Base-by-base conservation (phyloP, 441 rosid species). In the Jatropha podagrica region DNA sequence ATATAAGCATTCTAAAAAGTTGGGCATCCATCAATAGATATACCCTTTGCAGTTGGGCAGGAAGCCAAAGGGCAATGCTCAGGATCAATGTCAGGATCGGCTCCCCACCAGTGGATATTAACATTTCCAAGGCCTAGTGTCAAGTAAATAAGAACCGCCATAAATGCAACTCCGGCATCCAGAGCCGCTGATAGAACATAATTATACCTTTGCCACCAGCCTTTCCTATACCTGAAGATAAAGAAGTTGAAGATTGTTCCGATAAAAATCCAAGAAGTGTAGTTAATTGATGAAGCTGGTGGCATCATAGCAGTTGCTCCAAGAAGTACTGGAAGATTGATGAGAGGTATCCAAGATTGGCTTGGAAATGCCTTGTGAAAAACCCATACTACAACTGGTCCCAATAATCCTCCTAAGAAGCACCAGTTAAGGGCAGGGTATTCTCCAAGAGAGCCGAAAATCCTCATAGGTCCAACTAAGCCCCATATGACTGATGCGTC, bases 401-500 rank as follows among this genome's bases (percentile, higher is more conserved):
- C 98, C n/a, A 89, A 0, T 4, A 85, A 74, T 41, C 97, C 95
- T 65, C 85, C 91, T 0, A 91, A 79, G 92, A 92, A 92, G 85
- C 89, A 94, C 97, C 98, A 92, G 83, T 89, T 92, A 38, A 92
- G 83, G 4, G 88, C 87, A 3, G 84, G n/a, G 81, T 91, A 94
- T 82, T 87, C 79, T 69, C 97, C 95, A 2, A 59, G 62, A 6
- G 75, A 4, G 20, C 98, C 97, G 23, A 94, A 92, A 69, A 92
- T 91, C 59, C 95, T 79, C 44, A 32, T 86, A 0, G 97, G 97
- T 72, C 98, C 98, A 3, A 92, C 91, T 68, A 92, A 76, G 52
- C 97, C 97, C 98, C 97, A 92, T 59, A 92, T 86, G 38, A 92
- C 94, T 3, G 97, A 92, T 54, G 97, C 95, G 76, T 91, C 98